Percentiles rank a stretch among this genome's conserved stretches.
These are phyloP conservation scores for Citrullus colocynthis DNA, from an alignment of 306 rosid genomes.

Conservation along the genomic window DNA sequence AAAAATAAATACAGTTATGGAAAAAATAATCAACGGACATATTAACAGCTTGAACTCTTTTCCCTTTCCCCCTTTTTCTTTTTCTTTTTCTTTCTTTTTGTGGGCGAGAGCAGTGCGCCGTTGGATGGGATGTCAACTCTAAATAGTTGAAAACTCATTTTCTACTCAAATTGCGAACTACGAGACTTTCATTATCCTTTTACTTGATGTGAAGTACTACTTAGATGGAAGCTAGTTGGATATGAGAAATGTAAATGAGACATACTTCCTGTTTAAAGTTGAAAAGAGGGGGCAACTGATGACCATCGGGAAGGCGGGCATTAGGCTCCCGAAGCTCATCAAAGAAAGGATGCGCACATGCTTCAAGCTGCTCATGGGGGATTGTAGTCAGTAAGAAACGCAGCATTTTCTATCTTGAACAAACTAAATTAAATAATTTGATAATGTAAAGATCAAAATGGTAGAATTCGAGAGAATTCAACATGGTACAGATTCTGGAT, in stretches of 20 bases:
- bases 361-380: conserved; percentile 61
- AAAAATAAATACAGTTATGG: not conserved
- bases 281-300: conserved; percentile 72
- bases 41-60: not conserved
- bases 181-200: not conserved
- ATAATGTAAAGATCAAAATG: not conserved
- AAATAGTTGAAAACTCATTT: not conserved
- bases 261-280: conserved; percentile 89
- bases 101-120: not conserved
- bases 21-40: not conserved
- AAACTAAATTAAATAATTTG: not conserved
- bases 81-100: not conserved
- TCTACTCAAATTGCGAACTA: not conserved
- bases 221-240: not conserved
- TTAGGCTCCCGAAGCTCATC: conserved; percentile 88
- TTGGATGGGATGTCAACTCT: not conserved
- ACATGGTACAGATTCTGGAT: not conserved
- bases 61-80: not conserved
- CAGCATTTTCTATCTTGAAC: not conserved
- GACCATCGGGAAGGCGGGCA: conserved; percentile 76
- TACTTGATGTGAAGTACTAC: not conserved
- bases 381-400: not conserved
- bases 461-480: not conserved
- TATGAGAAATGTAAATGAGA: conserved; percentile 1
- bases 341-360: conserved; percentile 83